Conservation (phyloP, 495 filamentous ascomycete species). For the Penicillium cataractarum region DNA sequence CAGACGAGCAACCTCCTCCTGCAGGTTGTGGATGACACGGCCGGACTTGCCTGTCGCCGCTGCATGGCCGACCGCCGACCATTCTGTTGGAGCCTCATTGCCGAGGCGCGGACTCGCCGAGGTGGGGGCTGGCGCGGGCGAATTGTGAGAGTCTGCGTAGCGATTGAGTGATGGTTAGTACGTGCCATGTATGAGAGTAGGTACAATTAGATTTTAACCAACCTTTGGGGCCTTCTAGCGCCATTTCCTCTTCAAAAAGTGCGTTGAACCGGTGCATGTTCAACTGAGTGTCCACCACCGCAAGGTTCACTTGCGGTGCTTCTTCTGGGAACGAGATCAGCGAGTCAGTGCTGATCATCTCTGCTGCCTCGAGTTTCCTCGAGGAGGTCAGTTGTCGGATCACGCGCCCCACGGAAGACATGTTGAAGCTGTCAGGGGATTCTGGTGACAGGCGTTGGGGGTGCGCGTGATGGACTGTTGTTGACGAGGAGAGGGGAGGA, state of each 20-base stretch:
- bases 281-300: slow-evolving; percentile 48
- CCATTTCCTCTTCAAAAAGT: slow-evolving; percentile 36
- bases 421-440: slow-evolving; percentile 4
- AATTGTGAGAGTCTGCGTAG: slow-evolving; percentile 28
- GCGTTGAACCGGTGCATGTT: slow-evolving; percentile 52
- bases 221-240: slow-evolving; percentile 24
- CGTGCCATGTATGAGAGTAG: neutral
- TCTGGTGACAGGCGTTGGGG: neutral
- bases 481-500: neutral
- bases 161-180: neutral
- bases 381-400: slow-evolving; percentile 18
- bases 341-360: slow-evolving; percentile 8
- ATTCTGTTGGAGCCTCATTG: slow-evolving; percentile 51
- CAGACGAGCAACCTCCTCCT: slow-evolving; percentile 84
- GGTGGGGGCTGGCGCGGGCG: slow-evolving; percentile 18
- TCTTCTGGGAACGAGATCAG: slow-evolving; percentile 16
- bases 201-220: neutral
- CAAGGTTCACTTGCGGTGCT: slow-evolving; percentile 46
- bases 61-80: slow-evolving; percentile 80
- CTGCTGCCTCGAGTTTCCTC: neutral
- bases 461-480: neutral
- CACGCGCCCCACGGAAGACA: slow-evolving; percentile 16
- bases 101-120: slow-evolving; percentile 27
- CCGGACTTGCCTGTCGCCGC: slow-evolving; percentile 80
- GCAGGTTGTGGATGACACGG: slow-evolving; percentile 87